Conservation (phyloP, 225 moss, liverwort and hornwort species). For the Bryum argenteum region DNA sequence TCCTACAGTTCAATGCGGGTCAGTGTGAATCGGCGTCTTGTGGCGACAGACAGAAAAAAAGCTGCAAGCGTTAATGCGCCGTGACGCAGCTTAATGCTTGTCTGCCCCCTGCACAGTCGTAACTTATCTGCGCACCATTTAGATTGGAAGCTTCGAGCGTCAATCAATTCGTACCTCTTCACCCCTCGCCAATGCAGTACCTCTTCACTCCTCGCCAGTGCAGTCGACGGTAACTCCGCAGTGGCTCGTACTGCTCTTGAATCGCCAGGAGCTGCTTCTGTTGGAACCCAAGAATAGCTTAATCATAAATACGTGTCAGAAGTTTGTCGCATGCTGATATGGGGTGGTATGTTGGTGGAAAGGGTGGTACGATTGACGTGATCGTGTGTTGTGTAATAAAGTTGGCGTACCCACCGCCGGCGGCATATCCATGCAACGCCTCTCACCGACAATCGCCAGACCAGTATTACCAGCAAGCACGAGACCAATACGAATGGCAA, state of each 20-base stretch:
- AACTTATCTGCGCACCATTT: slow-evolving; percentile 1
- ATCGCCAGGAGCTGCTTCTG: background rate
- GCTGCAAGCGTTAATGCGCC: slow-evolving; percentile 44
- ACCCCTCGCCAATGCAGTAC: background rate
- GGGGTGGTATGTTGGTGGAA: no score
- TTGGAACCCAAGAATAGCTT: background rate
- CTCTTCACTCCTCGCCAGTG: background rate
- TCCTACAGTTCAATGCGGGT: slow-evolving; percentile 29
- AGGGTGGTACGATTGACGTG: no score
- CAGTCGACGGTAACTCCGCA: background rate
- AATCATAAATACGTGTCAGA: background rate
- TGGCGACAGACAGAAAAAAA: slow-evolving; percentile 29
- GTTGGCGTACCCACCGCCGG: slow-evolving; percentile 45
- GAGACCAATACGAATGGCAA: slow-evolving; percentile 58
- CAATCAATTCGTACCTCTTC: background rate
- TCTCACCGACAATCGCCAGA: slow-evolving; percentile 53
- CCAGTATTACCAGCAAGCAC: slow-evolving; percentile 68
- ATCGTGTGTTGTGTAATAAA: slow-evolving; percentile 20
- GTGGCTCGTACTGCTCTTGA: background rate
- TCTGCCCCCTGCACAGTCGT: slow-evolving; percentile 8
- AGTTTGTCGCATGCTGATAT: no score
- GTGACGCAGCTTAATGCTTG: slow-evolving; percentile 29
- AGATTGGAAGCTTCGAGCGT: background rate
- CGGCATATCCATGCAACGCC: slow-evolving; percentile 36
- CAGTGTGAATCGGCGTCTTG: slow-evolving; percentile 35